Base-by-base conservation (phyloP, 2,329 filamentous ascomycete species). In the Gaeumannomyces tritici region DNA sequence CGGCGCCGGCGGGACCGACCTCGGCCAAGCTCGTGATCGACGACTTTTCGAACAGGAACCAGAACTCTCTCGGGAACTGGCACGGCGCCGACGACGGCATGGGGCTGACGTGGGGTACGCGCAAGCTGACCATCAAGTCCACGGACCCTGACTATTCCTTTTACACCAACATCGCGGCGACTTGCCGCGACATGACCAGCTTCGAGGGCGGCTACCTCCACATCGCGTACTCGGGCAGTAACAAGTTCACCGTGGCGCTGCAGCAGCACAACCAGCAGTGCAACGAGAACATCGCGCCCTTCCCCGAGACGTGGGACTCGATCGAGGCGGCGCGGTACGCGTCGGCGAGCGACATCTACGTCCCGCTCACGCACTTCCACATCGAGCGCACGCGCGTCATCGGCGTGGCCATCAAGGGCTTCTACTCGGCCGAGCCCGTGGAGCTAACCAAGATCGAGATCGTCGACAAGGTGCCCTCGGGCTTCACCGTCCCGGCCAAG, bases 261-360 rank as follows among this genome's bases (percentile, higher is more conserved):
- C 86, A 88, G 67, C 86, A 89, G 73, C 83, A 89, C 73, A 90
- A 90, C 67, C 74, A 76, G 26, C 73, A 78, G 24, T 89, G 87
- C 69, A 78, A 85, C 69, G 73, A 79, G 6, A 69, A 71, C 24
- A 76, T 83, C 29, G 78, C 78, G 24, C 87, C 87, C 0, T 89
- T 80, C 68, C 87, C 87, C 0, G 84, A 84, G 70, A 89, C 86
- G 0, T 87, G 86, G 79, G 87, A 89, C 70, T 86, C 84, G 0
- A 76, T 89, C 24, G 85, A 89, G 70, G 86, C 86, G 1, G 75
- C 78, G 4, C 80, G 86, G 57, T 89, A 90, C 69, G 70, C 71
- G 13, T 72, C 70, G 13, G 70, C 78, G 0, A 77, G 75, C 62
- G 80, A 88, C 68, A 85, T 89, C 64, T 89, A 88, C 73, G 82